Conservation (phyloP, 1,284 basidiomycete genomes). For the Wolfiporia cocos region DNA sequence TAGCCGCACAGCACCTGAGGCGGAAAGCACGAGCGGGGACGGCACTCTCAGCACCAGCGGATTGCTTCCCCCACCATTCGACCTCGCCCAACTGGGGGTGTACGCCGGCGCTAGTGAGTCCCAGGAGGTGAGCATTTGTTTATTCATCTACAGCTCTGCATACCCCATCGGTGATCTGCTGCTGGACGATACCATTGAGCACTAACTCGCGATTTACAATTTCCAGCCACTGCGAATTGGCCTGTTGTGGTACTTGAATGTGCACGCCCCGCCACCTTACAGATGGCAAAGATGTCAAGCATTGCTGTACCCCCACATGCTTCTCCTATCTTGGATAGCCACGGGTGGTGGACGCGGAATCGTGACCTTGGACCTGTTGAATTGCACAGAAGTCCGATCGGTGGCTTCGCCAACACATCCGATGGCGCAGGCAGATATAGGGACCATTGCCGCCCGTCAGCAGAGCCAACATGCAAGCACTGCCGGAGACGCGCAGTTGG, state of each 20-base stretch:
- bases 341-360: slow-evolving; percentile 72
- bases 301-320: slow-evolving; percentile 71
- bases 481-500: slow-evolving; percentile 40
- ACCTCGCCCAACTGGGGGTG: slow-evolving; percentile 38
- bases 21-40: slow-evolving; percentile 19
- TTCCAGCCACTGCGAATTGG: slow-evolving; percentile 77
- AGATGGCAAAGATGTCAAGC: slow-evolving; percentile 84
- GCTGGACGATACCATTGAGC: background rate
- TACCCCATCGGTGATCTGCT: background rate
- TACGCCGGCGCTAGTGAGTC: slow-evolving; percentile 26
- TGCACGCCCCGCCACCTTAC: slow-evolving; percentile 74
- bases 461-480: slow-evolving; percentile 44
- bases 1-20: slow-evolving; percentile 8
- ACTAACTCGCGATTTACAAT: slow-evolving; percentile 3
- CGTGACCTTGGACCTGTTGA: slow-evolving; percentile 77
- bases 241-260: slow-evolving; percentile 84
- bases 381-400: slow-evolving; percentile 77
- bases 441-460: slow-evolving; percentile 68
- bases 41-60: slow-evolving; percentile 25
- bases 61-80: slow-evolving; percentile 38
- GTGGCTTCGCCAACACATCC: slow-evolving; percentile 76
- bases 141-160: background rate
- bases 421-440: slow-evolving; percentile 74
- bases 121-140: slow-evolving; percentile 40
- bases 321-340: slow-evolving; percentile 79